Percentiles rank a stretch among this genome's conserved stretches.
Conservation (phyloP, 768 basidiomycete genomes). For the Tricholoma saponaceum region DNA sequence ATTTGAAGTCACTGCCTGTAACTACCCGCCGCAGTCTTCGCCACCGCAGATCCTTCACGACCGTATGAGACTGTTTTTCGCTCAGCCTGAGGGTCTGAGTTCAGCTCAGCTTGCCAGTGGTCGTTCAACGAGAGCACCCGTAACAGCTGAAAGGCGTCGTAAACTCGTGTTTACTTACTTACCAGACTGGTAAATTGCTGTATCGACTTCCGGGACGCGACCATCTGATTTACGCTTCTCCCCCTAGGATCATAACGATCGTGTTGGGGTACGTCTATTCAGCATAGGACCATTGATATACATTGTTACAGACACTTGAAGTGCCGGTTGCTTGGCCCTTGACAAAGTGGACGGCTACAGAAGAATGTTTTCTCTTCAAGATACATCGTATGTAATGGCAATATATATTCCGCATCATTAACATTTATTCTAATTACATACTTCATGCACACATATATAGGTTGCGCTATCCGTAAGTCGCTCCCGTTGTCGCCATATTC, state of each 20-base stretch:
- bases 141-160: conserved; percentile 30
- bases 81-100: too few relatives aligned
- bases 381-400: conserved; percentile 75
- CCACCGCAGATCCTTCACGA: too few relatives aligned
- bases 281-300: not conserved
- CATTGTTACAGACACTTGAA: conserved; percentile 17
- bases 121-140: conserved; percentile 16
- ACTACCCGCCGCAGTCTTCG: too few relatives aligned
- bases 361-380: conserved; percentile 72
- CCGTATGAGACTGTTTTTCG: too few relatives aligned
- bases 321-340: conserved; percentile 59
- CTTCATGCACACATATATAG: conserved; percentile 23
- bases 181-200: conserved; percentile 70
- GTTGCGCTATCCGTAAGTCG: conserved; percentile 37
- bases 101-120: conserved; percentile 11
- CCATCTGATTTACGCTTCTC: not conserved
- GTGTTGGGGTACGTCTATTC: conserved; percentile 50
- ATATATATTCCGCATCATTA: too few relatives aligned
- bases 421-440: too few relatives aligned
- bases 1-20: too few relatives aligned
- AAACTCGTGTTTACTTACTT: conserved; percentile 60
- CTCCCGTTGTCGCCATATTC: not conserved
- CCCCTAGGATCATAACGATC: conserved; percentile 61
- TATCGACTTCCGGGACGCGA: not conserved
- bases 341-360: conserved; percentile 68